These are phyloP conservation scores for Artomyces pyxidatus DNA, from an alignment of 768 basidiomycete genomes.

Conservation along the genomic window DNA sequence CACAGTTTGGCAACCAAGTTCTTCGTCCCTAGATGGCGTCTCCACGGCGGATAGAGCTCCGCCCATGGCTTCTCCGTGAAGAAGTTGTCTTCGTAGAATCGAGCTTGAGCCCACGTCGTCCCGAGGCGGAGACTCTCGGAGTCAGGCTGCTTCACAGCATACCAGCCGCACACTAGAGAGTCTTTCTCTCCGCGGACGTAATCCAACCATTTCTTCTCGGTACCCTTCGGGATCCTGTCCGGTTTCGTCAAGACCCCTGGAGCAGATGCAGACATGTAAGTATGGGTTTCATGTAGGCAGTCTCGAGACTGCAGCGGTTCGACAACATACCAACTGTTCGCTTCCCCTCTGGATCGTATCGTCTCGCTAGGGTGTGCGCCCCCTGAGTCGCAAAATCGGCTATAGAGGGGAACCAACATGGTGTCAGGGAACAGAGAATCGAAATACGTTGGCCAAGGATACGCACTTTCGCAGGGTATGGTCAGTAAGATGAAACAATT, in stretches of 20 bases:
- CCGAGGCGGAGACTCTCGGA: constrained; percentile 1
- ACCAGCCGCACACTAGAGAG: constrained; percentile 5
- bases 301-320: neutral
- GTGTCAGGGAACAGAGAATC: neutral
- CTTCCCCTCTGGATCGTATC: constrained; percentile 15
- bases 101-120: too few species aligned
- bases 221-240: constrained; percentile 18
- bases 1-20: too few species aligned
- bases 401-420: constrained; percentile 2
- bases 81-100: too few species aligned
- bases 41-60: too few species aligned
- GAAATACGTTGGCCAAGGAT: neutral
- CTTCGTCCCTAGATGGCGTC: too few species aligned
- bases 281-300: too few species aligned
- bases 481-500: constrained; percentile 21
- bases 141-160: constrained; percentile 9
- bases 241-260: constrained; percentile 27
- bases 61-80: too few species aligned
- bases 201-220: constrained; percentile 16
- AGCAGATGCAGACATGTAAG: neutral
- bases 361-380: constrained; percentile 19
- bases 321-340: constrained; percentile 19
- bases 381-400: constrained; percentile 27
- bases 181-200: constrained; percentile 2
- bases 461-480: constrained; percentile 21